Percentiles rank a stretch among this genome's conserved stretches.
phyloP scores from a whole-genome alignment of 768 basidiomycete species.

The Filobasidium wieringae region DNA sequence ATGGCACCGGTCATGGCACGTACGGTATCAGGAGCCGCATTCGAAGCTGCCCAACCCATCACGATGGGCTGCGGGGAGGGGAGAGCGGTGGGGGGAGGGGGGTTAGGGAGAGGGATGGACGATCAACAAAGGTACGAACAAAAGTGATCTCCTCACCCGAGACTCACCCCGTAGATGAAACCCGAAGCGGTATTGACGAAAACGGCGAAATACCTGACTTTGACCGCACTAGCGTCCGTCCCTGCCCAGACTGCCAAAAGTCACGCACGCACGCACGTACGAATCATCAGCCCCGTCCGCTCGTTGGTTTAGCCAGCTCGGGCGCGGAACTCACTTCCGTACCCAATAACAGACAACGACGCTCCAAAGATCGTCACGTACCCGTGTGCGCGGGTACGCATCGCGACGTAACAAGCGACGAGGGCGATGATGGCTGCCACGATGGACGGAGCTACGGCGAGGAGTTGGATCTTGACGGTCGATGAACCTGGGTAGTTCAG shows the following conservation, averaged over 20 bases:
- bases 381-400: background rate
- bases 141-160: too few relatives aligned
- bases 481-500: background rate
- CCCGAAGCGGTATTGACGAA: constrained; percentile 2
- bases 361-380: background rate
- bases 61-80: constrained; percentile 7
- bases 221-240: background rate
- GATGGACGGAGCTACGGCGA: background rate
- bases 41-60: constrained; percentile 17
- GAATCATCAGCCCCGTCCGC: background rate
- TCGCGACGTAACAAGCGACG: background rate
- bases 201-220: constrained; percentile 4
- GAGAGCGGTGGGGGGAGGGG: too few relatives aligned
- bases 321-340: background rate
- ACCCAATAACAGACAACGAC: background rate
- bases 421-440: background rate
- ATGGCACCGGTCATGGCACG: constrained; percentile 14
- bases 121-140: too few relatives aligned
- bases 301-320: background rate
- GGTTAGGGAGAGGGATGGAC: too few relatives aligned
- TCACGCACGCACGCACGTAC: background rate
- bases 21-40: constrained; percentile 15
- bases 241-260: background rate
- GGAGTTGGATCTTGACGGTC: background rate
- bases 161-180: background rate